These are phyloP conservation scores for Cladosporium sp. DNA, from an alignment of 2,329 filamentous ascomycete species.

Conservation along the genomic window DNA sequence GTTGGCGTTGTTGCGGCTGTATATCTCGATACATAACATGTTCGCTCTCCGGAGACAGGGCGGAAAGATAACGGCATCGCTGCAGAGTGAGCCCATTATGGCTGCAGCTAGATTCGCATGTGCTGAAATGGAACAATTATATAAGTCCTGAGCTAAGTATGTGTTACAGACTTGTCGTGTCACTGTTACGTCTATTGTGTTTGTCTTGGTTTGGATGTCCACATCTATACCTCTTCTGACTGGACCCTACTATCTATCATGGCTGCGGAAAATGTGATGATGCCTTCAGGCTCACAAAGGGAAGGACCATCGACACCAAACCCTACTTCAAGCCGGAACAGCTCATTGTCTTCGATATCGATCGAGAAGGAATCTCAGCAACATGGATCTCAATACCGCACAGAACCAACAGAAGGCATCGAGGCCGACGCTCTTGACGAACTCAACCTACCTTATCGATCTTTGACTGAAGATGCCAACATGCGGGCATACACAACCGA, in stretches of 20 bases:
- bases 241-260: neutral
- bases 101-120: neutral
- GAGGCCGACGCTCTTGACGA: conserved; percentile 9
- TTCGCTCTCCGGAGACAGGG: neutral
- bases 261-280: conserved; percentile 1
- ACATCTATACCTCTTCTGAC: neutral
- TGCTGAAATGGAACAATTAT: neutral
- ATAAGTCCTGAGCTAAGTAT: neutral
- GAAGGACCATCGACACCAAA: neutral
- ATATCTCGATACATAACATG: neutral
- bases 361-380: neutral
- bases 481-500: conserved; percentile 28
- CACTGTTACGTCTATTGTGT: neutral
- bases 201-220: neutral
- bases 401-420: neutral
- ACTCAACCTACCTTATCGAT: conserved; percentile 23
- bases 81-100: neutral
- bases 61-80: neutral
- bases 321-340: neutral
- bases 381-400: neutral
- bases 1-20: neutral
- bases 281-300: neutral
- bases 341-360: neutral
- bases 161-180: neutral
- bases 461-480: conserved; percentile 20